Conservation (phyloP, 768 basidiomycete genomes). For the Nevesoporus exiguus region DNA sequence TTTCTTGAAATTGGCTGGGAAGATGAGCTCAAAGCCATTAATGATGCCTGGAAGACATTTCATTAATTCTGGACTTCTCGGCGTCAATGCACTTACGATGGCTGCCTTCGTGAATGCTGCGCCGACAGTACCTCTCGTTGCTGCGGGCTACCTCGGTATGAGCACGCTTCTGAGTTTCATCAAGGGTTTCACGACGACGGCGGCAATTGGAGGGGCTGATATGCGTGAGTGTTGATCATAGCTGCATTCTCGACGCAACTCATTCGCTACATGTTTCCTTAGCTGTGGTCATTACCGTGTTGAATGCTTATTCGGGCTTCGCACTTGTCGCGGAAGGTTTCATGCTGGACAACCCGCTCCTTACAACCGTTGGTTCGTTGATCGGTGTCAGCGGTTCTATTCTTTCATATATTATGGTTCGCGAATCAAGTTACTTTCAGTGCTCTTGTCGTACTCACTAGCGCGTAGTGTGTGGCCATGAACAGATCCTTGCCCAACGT, state of each 20-base stretch:
- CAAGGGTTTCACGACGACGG: conserved; percentile 83
- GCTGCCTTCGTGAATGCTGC: conserved; percentile 70
- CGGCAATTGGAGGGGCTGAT: conserved; percentile 90
- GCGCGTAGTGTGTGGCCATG: conserved; percentile 80
- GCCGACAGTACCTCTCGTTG: conserved; percentile 66
- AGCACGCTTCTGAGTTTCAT: conserved; percentile 78
- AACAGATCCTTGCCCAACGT: conserved; percentile 84
- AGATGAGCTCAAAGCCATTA: conserved; percentile 72
- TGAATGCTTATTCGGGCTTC: conserved; percentile 90
- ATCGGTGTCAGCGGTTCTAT: conserved; percentile 92
- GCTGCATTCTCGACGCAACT: not conserved
- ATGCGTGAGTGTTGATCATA: conserved; percentile 63
- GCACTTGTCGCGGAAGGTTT: conserved; percentile 91
- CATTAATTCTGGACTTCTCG: conserved; percentile 68
- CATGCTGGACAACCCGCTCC: conserved; percentile 83
- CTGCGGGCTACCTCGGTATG: conserved; percentile 72
- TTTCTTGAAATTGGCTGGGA: conserved; percentile 82
- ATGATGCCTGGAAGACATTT: conserved; percentile 74
- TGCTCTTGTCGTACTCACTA: conserved; percentile 4
- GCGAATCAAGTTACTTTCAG: conserved; percentile 14
- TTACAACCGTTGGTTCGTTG: conserved; percentile 80
- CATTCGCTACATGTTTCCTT: conserved; percentile 9
- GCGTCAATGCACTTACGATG: conserved; percentile 69
- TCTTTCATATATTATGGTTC: conserved; percentile 88
- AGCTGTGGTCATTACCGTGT: conserved; percentile 89